Percentiles rank a stretch among this genome's conserved stretches.
phyloP scores from a whole-genome alignment of 768 basidiomycete genomes.

The Mycena albidolilacea region DNA sequence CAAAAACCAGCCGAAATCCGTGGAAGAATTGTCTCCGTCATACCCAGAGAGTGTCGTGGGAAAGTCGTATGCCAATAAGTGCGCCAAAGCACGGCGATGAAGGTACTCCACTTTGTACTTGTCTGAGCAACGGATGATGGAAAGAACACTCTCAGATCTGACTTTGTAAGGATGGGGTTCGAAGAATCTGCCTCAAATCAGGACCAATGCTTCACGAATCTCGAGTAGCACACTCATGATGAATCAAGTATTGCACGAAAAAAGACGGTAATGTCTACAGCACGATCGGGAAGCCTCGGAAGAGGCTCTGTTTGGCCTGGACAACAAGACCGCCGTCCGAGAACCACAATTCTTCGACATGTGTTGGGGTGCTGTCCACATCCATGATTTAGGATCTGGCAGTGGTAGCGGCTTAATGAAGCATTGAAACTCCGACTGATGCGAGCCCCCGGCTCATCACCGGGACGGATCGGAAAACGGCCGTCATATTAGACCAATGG shows the following conservation, averaged over 20 bases:
- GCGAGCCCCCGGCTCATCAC: too few relatives aligned
- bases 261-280: conserved; percentile 17
- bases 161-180: conserved; percentile 9
- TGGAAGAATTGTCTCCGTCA: neutral
- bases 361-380: conserved; percentile 9
- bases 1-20: neutral
- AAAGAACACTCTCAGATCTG: neutral
- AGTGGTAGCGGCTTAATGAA: neutral
- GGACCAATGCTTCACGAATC: too few relatives aligned
- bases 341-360: conserved; percentile 44
- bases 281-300: conserved; percentile 41
- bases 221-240: neutral
- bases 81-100: conserved; percentile 22
- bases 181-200: conserved; percentile 17
- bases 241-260: conserved; percentile 32
- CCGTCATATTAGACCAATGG: too few relatives aligned
- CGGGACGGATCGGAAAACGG: too few relatives aligned
- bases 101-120: conserved; percentile 35
- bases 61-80: conserved; percentile 27
- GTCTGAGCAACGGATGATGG: conserved; percentile 20
- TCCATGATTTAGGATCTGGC: conserved; percentile 1
- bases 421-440: neutral
- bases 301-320: conserved; percentile 43
- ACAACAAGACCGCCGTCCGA: conserved; percentile 45
- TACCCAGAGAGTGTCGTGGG: conserved; percentile 16